Base-by-base conservation (phyloP, 164 flowering plant species). In the Annona cherimola region DNA sequence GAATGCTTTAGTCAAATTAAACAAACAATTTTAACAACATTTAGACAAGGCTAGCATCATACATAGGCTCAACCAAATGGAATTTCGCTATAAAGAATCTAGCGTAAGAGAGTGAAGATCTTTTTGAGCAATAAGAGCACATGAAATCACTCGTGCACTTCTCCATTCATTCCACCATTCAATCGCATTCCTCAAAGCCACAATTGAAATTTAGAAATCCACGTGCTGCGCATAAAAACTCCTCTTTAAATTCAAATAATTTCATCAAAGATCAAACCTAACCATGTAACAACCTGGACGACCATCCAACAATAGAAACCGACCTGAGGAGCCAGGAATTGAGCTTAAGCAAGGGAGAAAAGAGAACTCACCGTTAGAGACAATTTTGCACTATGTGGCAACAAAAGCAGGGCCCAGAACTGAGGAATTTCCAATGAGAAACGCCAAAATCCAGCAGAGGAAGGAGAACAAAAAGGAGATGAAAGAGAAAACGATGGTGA, bases 321-420 rank as follows among this genome's bases (percentile, higher is more conserved):
- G 14, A 50, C 11, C 11, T 8, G 14, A 16, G 14, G 57, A 50
- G 14, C 57, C 3, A 50, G 4, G 35, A 50, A 50, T 16, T 5
- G 14, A 35, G 40, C 3, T 8, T 11, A 16, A 35, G 26, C 3
- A 18, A 54, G 3, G 44, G 14, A 11, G 7, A 4, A 4, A 12
- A 5, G 5, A 50, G 20, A 61, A 78, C 88, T 86, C 73, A 93
- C 98, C 78, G 74, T 88, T 90, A 69, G 96, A 90, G 46, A 90
- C 86, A 14, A 93, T 90, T 81, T 75, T 87, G 89, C 98, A 93
- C 74, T 81, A 84, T 0, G 91, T 81, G 35, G 82, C 78, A 57
- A 90, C 61, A 62, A 88, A 76, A 67, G 79, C 75, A 3, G 92
- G 83, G 71, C 68, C 67, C 12, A 85, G 42, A 72, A 84, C 69